These are phyloP conservation scores for Globisporangium takayamanum DNA, from an alignment of 352 stramenopile genomes.

Conservation along the genomic window DNA sequence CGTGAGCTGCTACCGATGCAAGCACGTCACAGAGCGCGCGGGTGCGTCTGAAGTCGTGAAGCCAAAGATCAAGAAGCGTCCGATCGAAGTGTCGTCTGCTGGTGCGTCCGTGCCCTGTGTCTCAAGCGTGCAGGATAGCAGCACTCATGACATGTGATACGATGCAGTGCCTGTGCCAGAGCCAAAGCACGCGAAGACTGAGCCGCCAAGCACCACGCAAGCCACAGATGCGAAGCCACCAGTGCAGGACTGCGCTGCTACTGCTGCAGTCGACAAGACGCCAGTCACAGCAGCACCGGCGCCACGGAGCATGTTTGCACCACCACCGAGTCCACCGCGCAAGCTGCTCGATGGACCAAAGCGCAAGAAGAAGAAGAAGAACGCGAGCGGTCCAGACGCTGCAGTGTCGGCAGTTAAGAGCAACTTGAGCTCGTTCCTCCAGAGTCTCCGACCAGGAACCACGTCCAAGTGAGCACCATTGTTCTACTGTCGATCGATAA, in stretches of 20 bases:
- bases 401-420: constrained; percentile 52
- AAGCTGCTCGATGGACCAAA: constrained; percentile 68
- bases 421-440: constrained; percentile 56
- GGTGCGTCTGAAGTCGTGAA: constrained; percentile 49
- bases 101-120: background rate
- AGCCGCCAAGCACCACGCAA: background rate
- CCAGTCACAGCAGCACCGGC: background rate
- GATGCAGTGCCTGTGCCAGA: background rate
- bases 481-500: background rate
- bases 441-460: constrained; percentile 29
- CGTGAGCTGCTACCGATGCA: constrained; percentile 47
- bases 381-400: constrained; percentile 24
- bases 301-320: constrained; percentile 37
- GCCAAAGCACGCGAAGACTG: constrained; percentile 25
- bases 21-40: constrained; percentile 33
- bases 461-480: constrained; percentile 22
- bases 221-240: background rate
- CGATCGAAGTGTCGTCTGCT: background rate
- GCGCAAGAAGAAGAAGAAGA: constrained; percentile 65
- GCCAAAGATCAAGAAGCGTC: constrained; percentile 41
- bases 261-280: background rate
- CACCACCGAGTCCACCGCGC: constrained; percentile 45
- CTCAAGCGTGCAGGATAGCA: background rate
- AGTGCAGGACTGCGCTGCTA: background rate
- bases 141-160: constrained; percentile 5